phyloP scores from a whole-genome alignment of 176 grass and related monocot species.

The Zoysia pacifica region DNA sequence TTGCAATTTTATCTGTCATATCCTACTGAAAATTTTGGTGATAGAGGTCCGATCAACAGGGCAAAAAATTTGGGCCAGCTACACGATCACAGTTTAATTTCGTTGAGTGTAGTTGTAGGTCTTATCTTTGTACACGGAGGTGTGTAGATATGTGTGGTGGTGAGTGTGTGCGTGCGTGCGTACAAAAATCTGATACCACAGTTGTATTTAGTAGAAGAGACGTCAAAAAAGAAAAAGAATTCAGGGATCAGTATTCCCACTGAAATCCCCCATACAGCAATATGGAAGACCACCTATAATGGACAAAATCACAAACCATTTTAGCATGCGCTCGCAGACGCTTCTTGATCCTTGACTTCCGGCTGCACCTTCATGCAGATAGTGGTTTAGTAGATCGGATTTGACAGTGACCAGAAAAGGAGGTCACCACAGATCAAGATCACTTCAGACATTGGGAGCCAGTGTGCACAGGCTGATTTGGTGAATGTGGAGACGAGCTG shows the following conservation, averaged over 20 bases:
- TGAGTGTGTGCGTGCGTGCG: too few relatives aligned
- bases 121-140: too few relatives aligned
- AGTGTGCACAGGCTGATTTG: too few relatives aligned
- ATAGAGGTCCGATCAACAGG: not conserved
- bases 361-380: not conserved
- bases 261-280: not conserved
- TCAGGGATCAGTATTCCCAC: not conserved
- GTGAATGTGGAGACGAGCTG: too few relatives aligned
- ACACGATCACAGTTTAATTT: not conserved
- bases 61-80: not conserved
- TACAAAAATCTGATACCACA: too few relatives aligned
- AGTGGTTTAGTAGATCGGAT: not conserved
- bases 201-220: too few relatives aligned
- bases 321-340: not conserved
- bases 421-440: not conserved
- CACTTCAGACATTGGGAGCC: not conserved
- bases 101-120: too few relatives aligned
- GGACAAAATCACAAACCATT: not conserved
- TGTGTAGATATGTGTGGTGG: too few relatives aligned
- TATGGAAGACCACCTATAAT: not conserved
- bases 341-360: not conserved
- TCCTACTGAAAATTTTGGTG: not conserved
- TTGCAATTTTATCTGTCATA: not conserved
- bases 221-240: not conserved
- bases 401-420: not conserved